Evolutionary conservation across 1,284 basidiomycete genomes (phyloP).

Genomic region (Sporisorium graminicola): DNA sequence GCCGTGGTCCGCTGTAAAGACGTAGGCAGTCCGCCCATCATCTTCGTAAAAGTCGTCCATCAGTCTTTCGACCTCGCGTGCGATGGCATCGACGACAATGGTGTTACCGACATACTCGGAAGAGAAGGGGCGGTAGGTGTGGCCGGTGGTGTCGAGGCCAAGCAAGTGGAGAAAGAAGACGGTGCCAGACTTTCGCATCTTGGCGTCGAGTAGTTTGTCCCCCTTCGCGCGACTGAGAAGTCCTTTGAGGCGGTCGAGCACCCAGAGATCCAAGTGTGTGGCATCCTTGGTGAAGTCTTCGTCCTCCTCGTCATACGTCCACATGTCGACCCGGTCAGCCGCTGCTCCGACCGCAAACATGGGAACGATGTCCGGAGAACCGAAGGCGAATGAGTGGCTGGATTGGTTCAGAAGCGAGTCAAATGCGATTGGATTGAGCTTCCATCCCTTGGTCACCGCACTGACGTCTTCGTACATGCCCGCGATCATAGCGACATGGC

Average conservation of each 20-base stretch:
- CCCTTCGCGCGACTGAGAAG: slow-evolving; percentile 69
- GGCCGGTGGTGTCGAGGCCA: slow-evolving; percentile 88
- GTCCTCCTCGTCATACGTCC: slow-evolving; percentile 82
- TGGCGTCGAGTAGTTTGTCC: slow-evolving; percentile 70
- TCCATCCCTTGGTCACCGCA: slow-evolving; percentile 90
- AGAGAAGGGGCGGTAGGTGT: slow-evolving; percentile 87
- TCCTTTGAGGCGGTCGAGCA: slow-evolving; percentile 76
- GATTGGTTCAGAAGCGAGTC: slow-evolving; percentile 91
- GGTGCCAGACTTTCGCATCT: slow-evolving; percentile 74
- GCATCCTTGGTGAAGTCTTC: slow-evolving; percentile 77
- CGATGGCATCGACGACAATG: slow-evolving; percentile 82
- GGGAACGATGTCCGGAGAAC: slow-evolving; percentile 88
- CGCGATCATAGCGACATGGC: slow-evolving; percentile 87
- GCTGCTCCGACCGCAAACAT: slow-evolving; percentile 84
- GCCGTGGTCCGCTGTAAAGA: slow-evolving; percentile 91
- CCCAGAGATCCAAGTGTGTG: slow-evolving; percentile 83
- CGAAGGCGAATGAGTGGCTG: slow-evolving; percentile 82
- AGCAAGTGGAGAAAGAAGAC: slow-evolving; percentile 88
- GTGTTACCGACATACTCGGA: slow-evolving; percentile 90
- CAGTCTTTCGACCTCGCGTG: slow-evolving; percentile 77
- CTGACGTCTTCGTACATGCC: slow-evolving; percentile 95
- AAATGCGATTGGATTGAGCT: slow-evolving; percentile 88
- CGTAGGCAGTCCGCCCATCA: slow-evolving; percentile 77
- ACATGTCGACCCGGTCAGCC: slow-evolving; percentile 78
- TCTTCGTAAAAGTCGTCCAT: slow-evolving; percentile 77